Base-by-base conservation (phyloP, 257 asterid genomes). In the Echites panduratus region DNA sequence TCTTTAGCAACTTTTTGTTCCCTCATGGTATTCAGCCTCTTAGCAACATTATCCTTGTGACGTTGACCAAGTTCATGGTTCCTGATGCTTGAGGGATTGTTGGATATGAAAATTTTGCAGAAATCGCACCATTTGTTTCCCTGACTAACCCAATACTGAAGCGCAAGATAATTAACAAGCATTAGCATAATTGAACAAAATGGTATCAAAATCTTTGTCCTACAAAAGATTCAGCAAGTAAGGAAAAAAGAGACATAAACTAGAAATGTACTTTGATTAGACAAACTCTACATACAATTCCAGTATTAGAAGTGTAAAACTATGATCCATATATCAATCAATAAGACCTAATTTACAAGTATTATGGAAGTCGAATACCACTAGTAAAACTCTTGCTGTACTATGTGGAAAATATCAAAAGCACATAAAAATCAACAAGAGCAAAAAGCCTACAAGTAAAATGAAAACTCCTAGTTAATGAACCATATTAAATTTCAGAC, bases 41-140 rank as follows among this genome's bases (percentile, higher is more conserved):
- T 83, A 76, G 91, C 58, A 75, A 92, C 99, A 79, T 44, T 76
- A 32, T 90, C 99, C 87, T 95, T 95, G 83, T 95, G 99, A 27
- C 92, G 87, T 75, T 82, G 87, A 44, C 99, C 99, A 43, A 87
- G 93, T 81, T 95, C 99, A 83, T 95, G 99, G 77, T 95, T 95
- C 87, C 99, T 87, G 74, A 95, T 90, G 88, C 99, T 95, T 62
- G 90, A 63, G 11, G 98, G 96, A 79, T 90, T 95, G 83, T 79
- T 92, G 47, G 99, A 90, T 84, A 92, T 85, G 88, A 76, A 95
- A 70, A 95, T 95, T 86, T 95, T 95, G 87, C 99, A 95, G 82
- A 89, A 83, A 67, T 95, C 97, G 9, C 99, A 95, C 99, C 99
- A 95, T 77, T 95, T 95, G 90, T 92, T 95, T 41, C 99, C 99